These are phyloP conservation scores for Oryza nivara DNA, from an alignment of 176 grass and related monocot genomes.

Conservation along the genomic window DNA sequence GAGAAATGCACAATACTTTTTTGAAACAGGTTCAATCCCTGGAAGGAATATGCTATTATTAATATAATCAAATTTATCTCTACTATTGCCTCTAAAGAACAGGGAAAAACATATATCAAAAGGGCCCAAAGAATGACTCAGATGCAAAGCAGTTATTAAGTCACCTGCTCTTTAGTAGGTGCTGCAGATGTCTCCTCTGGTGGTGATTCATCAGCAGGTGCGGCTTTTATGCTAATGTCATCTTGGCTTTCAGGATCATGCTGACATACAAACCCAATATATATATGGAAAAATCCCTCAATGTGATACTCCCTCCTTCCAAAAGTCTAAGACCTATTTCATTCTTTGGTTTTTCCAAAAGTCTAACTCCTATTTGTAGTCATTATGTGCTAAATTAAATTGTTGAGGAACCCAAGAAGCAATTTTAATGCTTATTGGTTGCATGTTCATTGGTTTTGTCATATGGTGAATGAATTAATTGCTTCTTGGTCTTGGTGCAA, in stretches of 20 bases:
- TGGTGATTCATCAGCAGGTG: constrained; percentile 30
- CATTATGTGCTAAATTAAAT: no score
- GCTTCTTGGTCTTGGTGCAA: no score
- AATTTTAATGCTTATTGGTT: no score
- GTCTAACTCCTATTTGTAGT: no score
- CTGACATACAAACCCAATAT: constrained; percentile 40
- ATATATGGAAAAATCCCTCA: constrained; percentile 9
- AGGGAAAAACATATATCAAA: constrained; percentile 21
- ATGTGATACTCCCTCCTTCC: neutral
- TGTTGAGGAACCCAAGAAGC: no score
- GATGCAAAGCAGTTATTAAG: constrained; percentile 21
- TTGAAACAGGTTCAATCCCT: constrained; percentile 14
- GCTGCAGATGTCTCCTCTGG: constrained; percentile 28
- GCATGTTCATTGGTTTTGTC: no score
- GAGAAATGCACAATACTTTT: neutral
- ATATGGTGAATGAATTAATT: no score
- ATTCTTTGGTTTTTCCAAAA: no score
- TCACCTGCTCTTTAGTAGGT: constrained; percentile 48
- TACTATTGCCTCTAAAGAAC: constrained; percentile 18
- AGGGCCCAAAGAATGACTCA: constrained; percentile 22
- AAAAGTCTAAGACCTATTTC: no score
- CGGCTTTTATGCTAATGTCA: constrained; percentile 12
- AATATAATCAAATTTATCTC: constrained; percentile 25
- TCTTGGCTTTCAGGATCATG: constrained; percentile 41
- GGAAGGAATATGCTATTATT: neutral